Percentiles rank a stretch among this genome's conserved stretches.
These are phyloP conservation scores for Crotalaria pallida DNA, from an alignment of 306 rosid species.

Conservation along the genomic window DNA sequence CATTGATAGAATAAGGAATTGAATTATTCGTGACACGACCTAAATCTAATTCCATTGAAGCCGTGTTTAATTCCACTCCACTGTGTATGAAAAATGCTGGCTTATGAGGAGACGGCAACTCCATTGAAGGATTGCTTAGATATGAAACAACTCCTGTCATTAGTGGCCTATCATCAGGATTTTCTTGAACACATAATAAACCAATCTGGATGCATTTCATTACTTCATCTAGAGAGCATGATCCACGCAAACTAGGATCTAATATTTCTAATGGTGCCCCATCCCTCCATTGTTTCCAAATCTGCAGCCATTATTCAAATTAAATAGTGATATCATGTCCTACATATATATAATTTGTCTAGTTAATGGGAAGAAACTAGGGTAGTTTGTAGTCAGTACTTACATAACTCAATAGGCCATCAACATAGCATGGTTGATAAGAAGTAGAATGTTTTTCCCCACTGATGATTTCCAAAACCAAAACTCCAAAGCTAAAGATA, in stretches of 20 bases:
- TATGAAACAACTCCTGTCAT: slow-evolving; percentile 23
- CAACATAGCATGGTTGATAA: background rate
- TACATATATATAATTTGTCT: background rate
- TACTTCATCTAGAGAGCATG: background rate
- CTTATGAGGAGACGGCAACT: slow-evolving; percentile 28
- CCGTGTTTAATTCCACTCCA: background rate
- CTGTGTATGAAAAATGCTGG: slow-evolving; percentile 13
- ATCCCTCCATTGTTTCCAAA: slow-evolving; percentile 26
- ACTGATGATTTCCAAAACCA: slow-evolving; percentile 32
- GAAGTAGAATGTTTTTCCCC: slow-evolving; percentile 21
- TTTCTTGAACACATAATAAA: slow-evolving; percentile 36
- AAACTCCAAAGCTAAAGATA: slow-evolving; percentile 32
- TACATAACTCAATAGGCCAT: slow-evolving; percentile 9
- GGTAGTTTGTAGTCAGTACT: background rate
- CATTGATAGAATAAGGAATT: background rate
- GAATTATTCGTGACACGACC: background rate
- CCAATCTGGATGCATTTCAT: slow-evolving; percentile 26
- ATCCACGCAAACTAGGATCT: slow-evolving; percentile 16
- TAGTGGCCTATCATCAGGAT: slow-evolving; percentile 27
- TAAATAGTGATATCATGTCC: background rate
- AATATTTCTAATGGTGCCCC: slow-evolving; percentile 10
- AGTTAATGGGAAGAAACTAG: background rate
- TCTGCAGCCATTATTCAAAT: background rate
- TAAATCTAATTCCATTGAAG: background rate
- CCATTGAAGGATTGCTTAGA: slow-evolving; percentile 2